Conservation (phyloP, 2,329 filamentous ascomycete species). For the Leptodontidium sp. region DNA sequence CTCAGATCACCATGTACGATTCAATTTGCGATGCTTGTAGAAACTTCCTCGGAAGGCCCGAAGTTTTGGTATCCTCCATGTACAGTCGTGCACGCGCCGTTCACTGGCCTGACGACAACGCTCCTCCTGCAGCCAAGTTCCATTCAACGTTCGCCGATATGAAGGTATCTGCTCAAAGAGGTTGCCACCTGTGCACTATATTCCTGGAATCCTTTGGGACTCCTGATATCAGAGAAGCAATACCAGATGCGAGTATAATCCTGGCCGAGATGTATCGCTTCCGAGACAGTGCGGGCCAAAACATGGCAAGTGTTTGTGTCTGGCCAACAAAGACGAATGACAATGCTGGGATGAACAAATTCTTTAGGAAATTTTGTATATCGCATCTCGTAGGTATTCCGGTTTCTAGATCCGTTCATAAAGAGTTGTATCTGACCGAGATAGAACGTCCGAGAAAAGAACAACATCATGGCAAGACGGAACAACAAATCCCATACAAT, state of each 20-base stretch:
- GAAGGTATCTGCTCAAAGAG: background rate
- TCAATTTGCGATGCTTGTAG: background rate
- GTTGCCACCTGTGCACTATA: background rate
- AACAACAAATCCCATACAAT: background rate
- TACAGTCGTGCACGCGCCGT: background rate
- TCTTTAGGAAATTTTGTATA: background rate
- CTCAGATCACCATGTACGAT: background rate
- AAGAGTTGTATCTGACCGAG: background rate
- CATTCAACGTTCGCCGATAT: slow-evolving; percentile 4
- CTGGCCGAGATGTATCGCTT: background rate
- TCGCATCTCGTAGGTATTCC: background rate
- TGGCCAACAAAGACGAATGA: background rate
- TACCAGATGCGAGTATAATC: slow-evolving; percentile 1
- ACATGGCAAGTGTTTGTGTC: background rate
- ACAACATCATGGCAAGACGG: slow-evolving; percentile 13
- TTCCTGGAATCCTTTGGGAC: background rate
- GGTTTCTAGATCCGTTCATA: background rate
- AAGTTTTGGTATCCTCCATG: background rate
- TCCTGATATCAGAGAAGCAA: background rate
- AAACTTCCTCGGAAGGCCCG: background rate
- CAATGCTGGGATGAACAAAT: background rate
- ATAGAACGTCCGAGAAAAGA: background rate
- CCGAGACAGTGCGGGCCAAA: background rate
- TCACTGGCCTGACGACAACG: background rate
- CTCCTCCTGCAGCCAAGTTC: background rate